A percentile compares a stretch with the other conserved stretches of the same genome.
phyloP scores from a whole-genome alignment of 2,329 filamentous ascomycete genomes.

The Ophiosphaerella korrae region DNA sequence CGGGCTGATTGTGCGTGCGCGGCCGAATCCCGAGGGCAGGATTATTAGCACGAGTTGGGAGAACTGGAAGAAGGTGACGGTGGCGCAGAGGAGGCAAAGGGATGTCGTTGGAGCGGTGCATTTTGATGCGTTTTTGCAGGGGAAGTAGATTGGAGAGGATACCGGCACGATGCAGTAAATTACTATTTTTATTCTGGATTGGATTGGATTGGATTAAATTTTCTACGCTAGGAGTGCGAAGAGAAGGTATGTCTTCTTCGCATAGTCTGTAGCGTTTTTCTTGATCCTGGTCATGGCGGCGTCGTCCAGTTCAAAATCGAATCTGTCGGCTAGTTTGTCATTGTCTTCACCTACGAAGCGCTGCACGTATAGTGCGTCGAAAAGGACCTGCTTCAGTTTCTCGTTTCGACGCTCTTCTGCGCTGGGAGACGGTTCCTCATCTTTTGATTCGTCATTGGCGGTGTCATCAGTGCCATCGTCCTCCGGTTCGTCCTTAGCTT shows the following conservation, averaged over 20 bases:
- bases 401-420: slow-evolving; percentile 22
- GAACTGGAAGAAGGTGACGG: slow-evolving; percentile 16
- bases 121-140: slow-evolving; percentile 9
- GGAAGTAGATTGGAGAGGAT: background rate
- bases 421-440: slow-evolving; percentile 10
- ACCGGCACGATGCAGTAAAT: background rate
- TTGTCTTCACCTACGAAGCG: slow-evolving; percentile 27
- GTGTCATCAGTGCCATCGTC: background rate
- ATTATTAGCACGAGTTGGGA: slow-evolving; percentile 33
- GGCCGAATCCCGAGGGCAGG: slow-evolving; percentile 20
- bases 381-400: slow-evolving; percentile 48
- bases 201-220: background rate
- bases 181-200: background rate
- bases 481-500: slow-evolving; percentile 13
- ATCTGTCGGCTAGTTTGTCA: slow-evolving; percentile 30
- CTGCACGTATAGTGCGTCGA: slow-evolving; percentile 53
- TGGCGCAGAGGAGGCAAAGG: slow-evolving; percentile 4
- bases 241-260: slow-evolving; percentile 78
- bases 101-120: background rate
- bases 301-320: slow-evolving; percentile 54
- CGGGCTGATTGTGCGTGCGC: slow-evolving; percentile 17
- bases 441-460: slow-evolving; percentile 4
- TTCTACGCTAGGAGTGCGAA: slow-evolving; percentile 70
- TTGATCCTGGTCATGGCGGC: slow-evolving; percentile 59
- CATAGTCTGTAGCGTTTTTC: slow-evolving; percentile 75